These are phyloP conservation scores for Phalaenopsis hybrid DNA, from an alignment of 116 monocot genomes.

Conservation along the genomic window DNA sequence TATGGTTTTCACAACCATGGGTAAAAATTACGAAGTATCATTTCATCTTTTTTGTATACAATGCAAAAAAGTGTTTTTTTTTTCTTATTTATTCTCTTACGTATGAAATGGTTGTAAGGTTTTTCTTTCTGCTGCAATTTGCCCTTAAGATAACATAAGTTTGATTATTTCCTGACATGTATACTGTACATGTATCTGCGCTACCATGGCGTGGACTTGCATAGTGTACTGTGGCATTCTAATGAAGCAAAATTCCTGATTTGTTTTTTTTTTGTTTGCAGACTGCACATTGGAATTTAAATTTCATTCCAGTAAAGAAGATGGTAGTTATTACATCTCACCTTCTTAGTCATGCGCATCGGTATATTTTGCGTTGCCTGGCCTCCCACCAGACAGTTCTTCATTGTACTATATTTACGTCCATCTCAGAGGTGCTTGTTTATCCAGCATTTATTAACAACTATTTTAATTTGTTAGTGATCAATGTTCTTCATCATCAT, in stretches of 20 bases:
- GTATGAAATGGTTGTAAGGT: not conserved
- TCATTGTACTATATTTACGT: conserved; percentile 70
- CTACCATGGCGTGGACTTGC: too few species aligned
- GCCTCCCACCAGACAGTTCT: conserved; percentile 43
- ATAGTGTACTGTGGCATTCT: too few species aligned
- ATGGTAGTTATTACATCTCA: conserved; percentile 71
- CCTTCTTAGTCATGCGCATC: conserved; percentile 91
- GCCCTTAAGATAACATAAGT: not conserved
- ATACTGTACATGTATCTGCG: too few species aligned
- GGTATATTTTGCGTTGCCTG: conserved; percentile 79
- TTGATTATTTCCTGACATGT: too few species aligned
- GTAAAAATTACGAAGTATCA: not conserved
- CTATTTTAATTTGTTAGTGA: not conserved
- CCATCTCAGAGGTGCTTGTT: conserved; percentile 79
- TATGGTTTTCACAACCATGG: not conserved
- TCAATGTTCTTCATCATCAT: not conserved
- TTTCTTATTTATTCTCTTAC: not conserved
- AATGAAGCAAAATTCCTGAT: too few species aligned
- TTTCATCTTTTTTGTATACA: not conserved
- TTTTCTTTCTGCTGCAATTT: not conserved
- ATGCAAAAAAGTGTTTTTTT: not conserved
- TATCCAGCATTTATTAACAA: not conserved
- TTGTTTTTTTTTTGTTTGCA: conserved; percentile 12
- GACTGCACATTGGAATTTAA: conserved; percentile 60
- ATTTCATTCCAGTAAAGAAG: conserved; percentile 44